Evolutionary conservation across 164 flowering plant species (phyloP).

Genomic region (Echeveria elegans): DNA sequence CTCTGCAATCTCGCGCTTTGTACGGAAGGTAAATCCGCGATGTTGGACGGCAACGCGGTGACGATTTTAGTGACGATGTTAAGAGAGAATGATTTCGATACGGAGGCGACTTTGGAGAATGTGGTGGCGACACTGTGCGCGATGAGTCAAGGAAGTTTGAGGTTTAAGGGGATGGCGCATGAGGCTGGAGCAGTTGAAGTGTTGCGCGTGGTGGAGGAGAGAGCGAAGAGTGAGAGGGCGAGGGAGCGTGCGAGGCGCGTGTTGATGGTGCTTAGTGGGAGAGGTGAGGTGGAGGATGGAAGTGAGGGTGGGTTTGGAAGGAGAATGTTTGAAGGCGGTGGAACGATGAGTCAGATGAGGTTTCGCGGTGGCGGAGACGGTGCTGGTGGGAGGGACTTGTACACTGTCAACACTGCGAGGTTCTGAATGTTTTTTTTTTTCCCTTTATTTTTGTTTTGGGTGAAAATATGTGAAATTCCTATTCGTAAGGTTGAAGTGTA

Average conservation of each 20-base stretch:
- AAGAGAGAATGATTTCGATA: conserved; percentile 22
- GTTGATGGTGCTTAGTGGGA: conserved; percentile 40
- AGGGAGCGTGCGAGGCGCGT: conserved; percentile 68
- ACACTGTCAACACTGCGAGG: neutral
- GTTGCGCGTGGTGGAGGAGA: conserved; percentile 50
- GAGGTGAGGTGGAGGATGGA: conserved; percentile 24
- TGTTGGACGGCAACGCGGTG: conserved; percentile 80
- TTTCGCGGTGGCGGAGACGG: neutral
- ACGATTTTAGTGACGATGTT: conserved; percentile 46
- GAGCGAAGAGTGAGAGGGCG: conserved; percentile 49
- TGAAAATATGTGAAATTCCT: neutral
- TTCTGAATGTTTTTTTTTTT: neutral
- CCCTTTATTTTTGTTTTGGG: neutral
- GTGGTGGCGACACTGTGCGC: conserved; percentile 66
- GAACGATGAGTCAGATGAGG: neutral
- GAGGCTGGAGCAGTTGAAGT: conserved; percentile 76
- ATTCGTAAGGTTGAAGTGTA: neutral
- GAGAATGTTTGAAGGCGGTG: neutral
- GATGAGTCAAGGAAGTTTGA: conserved; percentile 59
- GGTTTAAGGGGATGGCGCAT: conserved; percentile 73
- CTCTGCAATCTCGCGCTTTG: conserved; percentile 68
- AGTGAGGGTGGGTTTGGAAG: neutral
- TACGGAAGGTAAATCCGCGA: conserved; percentile 63
- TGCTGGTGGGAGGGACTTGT: neutral
- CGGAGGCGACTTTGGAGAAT: conserved; percentile 55